phyloP scores from a whole-genome alignment of 2,329 filamentous ascomycete genomes.

The Myriosclerotinia duriaeana region DNA sequence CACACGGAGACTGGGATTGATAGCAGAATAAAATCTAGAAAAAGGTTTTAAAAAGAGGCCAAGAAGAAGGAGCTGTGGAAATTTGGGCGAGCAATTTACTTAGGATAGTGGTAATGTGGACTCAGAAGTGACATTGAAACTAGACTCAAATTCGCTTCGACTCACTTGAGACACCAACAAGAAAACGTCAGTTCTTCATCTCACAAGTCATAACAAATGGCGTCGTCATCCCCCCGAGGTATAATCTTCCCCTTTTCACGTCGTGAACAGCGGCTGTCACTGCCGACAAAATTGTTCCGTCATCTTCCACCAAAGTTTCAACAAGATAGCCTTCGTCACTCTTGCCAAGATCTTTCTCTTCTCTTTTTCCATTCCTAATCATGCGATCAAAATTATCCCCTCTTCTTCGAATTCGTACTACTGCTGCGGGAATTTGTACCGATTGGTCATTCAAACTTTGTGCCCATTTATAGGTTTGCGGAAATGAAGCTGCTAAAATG shows the following conservation, averaged over 20 bases:
- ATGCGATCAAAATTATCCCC: conserved; percentile 3
- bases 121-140: background rate
- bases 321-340: conserved; percentile 6
- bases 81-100: background rate
- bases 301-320: conserved; percentile 20
- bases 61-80: background rate
- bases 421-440: background rate
- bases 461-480: conserved; percentile 33
- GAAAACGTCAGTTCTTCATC: background rate
- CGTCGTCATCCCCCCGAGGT: conserved; percentile 4
- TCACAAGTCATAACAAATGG: conserved; percentile 19
- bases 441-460: conserved; percentile 34
- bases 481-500: conserved; percentile 41
- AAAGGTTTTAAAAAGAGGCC: no score
- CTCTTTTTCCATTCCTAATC: background rate
- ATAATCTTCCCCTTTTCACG: conserved; percentile 4
- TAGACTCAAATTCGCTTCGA: background rate
- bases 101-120: background rate
- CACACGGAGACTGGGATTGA: background rate
- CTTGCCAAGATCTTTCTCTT: background rate
- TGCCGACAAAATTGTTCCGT: conserved; percentile 5
- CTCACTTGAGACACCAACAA: background rate
- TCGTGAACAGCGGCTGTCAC: conserved; percentile 19
- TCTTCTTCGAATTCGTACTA: conserved; percentile 16
- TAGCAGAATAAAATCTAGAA: background rate